phyloP scores from a whole-genome alignment of 2,329 filamentous ascomycete species.

The Lecanoromycetidae sp. region DNA sequence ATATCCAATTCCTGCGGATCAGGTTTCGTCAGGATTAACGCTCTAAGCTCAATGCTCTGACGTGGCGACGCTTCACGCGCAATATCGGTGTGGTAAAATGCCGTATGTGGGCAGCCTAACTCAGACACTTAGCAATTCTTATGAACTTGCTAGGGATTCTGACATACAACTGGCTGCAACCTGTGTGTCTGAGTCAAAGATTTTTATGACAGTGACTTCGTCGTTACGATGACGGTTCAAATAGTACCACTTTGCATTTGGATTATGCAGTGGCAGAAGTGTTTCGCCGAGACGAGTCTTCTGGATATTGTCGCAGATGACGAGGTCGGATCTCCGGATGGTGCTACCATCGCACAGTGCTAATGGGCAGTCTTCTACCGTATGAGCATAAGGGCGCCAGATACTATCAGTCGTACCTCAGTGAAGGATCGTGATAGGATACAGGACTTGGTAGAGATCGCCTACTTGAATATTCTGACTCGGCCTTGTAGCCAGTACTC shows the following conservation, averaged over 20 bases:
- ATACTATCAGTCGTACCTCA: constrained; percentile 8
- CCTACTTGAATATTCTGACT: constrained; percentile 1
- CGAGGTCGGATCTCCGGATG: constrained; percentile 4
- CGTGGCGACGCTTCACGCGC: neutral
- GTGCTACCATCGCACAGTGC: constrained; percentile 12
- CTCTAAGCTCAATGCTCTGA: constrained; percentile 12
- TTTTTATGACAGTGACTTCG: constrained; percentile 12
- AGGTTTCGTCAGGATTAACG: constrained; percentile 5
- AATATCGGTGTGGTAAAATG: constrained; percentile 3
- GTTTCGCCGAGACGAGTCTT: constrained; percentile 1
- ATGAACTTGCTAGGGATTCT: too few relatives aligned
- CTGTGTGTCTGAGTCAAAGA: constrained; percentile 6
- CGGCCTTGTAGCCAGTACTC: neutral
- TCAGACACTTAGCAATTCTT: too few relatives aligned
- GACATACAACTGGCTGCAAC: neutral
- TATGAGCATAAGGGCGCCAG: constrained; percentile 7
- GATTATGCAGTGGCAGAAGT: constrained; percentile 2
- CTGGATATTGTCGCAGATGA: constrained; percentile 4
- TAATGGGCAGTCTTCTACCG: constrained; percentile 11
- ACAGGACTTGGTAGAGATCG: neutral
- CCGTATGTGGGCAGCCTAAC: constrained; percentile 8
- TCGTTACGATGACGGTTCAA: constrained; percentile 5
- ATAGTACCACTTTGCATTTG: constrained; percentile 11
- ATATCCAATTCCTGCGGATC: too few relatives aligned
- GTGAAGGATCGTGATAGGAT: too few relatives aligned